Percentiles rank a stretch among this genome's conserved stretches.
phyloP scores from a whole-genome alignment of 129 eudicot genomes.

The Chrysanthemum seticuspe region DNA sequence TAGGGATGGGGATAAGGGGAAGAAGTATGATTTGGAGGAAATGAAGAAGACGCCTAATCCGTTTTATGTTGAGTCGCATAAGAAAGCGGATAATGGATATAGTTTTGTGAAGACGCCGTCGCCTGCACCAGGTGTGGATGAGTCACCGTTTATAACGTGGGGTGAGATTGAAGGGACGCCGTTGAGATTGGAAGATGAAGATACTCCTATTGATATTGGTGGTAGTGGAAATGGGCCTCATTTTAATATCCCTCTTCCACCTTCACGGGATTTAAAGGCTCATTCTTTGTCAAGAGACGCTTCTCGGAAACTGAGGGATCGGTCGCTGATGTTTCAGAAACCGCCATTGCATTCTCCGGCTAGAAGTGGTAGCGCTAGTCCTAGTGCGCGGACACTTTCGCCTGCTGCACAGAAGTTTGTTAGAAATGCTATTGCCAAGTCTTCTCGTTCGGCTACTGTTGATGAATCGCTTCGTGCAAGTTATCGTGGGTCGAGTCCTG shows the following conservation, averaged over 20 bases:
- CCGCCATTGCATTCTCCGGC: constrained; percentile 74
- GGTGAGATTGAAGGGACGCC: constrained; percentile 98
- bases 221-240: constrained; percentile 91
- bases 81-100: constrained; percentile 85
- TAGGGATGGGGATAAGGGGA: constrained; percentile 64
- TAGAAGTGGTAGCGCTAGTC: constrained; percentile 96
- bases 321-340: constrained; percentile 80
- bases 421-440: constrained; percentile 80
- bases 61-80: constrained; percentile 72
- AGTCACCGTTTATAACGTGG: constrained; percentile 90
- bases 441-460: constrained; percentile 70
- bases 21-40: constrained; percentile 89
- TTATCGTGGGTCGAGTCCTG: constrained; percentile 92
- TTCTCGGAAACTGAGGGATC: constrained; percentile 82
- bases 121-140: constrained; percentile 97
- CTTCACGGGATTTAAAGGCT: constrained; percentile 86
- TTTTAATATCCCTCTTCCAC: constrained; percentile 80
- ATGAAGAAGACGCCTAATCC: constrained; percentile 71
- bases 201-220: constrained; percentile 92
- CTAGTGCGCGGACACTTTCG: constrained; percentile 62
- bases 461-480: constrained; percentile 97
- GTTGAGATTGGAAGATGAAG: constrained; percentile 81
- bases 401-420: constrained; percentile 96
- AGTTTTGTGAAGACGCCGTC: constrained; percentile 85
- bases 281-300: constrained; percentile 92